Base-by-base conservation (phyloP, 2,329 filamentous ascomycete species). In the Aurifilum marmelostoma region DNA sequence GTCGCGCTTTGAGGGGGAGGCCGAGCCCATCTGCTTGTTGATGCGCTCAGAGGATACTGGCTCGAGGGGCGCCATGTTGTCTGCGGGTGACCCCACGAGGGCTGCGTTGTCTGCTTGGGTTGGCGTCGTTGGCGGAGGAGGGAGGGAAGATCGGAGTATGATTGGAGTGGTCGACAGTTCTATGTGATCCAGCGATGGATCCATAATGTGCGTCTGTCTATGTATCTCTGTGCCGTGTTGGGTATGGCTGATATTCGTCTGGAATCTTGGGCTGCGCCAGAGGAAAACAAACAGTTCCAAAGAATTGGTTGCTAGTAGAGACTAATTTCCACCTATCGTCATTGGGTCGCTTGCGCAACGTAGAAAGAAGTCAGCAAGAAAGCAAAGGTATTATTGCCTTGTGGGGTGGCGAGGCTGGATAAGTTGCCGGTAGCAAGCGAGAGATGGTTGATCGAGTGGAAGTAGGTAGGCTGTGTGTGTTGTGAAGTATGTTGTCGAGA, bases 1-100 rank as follows among this genome's bases (percentile, higher is more conserved):
- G 67, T 43, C 69, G 64, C 39, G 68, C 58, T 47, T 64, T 7
- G 56, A 27, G 21, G 39, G 24, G 3, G 65, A 60, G 54, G 29
- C 79, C 50, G 79, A 76, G 66, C 78, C 76, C 72, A 79, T 77
- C 70, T 81, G 80, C 72, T 84, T 81, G 75, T 91, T 90, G 69
- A 87, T 83, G 75, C 89, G 88, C 74, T 91, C 89, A 12, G 89
- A 88, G 27, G 90, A 89, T 65, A 87, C 81, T 47, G 85, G 81
- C 72, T 88, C 87, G 63, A 92, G 82, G 65, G 90, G 87, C 72
- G 74, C 73, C 69, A 71, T 71, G 9, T 7, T 73, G 63, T 37
- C 59, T 27, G 59, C 59, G 21, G 59, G 21, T 27, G 59, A 39
- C n/a, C 11, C 61, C 37, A 27, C 43, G 58, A 60, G 18, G 5